Evolutionary conservation across 2,329 filamentous ascomycete genomes (phyloP).

Genomic region (Acrodontium crateriforme): DNA sequence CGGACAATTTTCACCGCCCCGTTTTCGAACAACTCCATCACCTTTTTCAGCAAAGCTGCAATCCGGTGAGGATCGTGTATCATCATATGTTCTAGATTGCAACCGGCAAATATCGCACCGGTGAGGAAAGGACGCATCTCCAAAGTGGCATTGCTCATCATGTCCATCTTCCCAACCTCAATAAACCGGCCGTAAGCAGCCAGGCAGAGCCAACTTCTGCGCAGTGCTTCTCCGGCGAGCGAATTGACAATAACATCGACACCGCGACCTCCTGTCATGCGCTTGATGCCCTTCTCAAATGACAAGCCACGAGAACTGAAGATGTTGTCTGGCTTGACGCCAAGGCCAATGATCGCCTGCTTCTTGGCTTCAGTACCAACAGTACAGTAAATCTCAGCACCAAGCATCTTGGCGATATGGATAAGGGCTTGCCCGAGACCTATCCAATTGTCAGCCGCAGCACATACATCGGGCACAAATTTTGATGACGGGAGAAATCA

Average conservation of each 20-base stretch:
- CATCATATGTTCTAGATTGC: conserved; percentile 4
- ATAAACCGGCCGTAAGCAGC: conserved; percentile 21
- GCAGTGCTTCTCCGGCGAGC: conserved; percentile 14
- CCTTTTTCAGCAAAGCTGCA: neutral
- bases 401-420: conserved; percentile 12
- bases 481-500: too few species aligned
- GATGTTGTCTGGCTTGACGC: conserved; percentile 18
- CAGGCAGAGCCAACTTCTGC: conserved; percentile 14
- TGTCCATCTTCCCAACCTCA: conserved; percentile 13
- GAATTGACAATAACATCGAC: conserved; percentile 25
- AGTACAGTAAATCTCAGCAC: conserved; percentile 19
- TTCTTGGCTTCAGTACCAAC: conserved; percentile 17
- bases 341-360: neutral
- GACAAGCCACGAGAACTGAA: conserved; percentile 17
- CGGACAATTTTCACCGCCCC: neutral
- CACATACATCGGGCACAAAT: too few species aligned
- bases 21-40: neutral
- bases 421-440: conserved; percentile 23
- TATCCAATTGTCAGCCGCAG: too few species aligned
- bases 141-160: conserved; percentile 8
- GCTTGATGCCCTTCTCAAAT: conserved; percentile 17
- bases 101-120: neutral
- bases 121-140: conserved; percentile 8
- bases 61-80: conserved; percentile 1
- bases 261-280: conserved; percentile 17